Percentiles rank a stretch among this genome's conserved stretches.
Conservation (phyloP, 2,329 filamentous ascomycete species). For the Emmonsia crescens region DNA sequence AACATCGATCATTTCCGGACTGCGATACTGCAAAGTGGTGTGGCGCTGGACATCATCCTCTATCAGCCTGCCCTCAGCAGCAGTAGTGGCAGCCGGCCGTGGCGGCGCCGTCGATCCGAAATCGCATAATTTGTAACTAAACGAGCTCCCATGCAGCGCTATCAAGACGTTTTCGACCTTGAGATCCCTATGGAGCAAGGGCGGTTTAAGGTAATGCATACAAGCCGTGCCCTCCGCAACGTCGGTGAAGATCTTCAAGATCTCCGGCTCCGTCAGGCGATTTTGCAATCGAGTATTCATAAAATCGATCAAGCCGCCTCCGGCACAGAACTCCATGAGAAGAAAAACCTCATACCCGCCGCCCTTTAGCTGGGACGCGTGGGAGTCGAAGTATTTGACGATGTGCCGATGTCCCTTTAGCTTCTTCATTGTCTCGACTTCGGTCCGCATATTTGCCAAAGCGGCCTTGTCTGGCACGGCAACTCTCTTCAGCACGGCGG, state of each 20-base stretch:
- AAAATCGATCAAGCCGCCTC: constrained; percentile 94
- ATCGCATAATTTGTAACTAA: constrained; percentile 91
- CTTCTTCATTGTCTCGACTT: constrained; percentile 99
- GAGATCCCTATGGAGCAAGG: constrained; percentile 82
- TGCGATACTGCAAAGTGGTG: constrained; percentile 93
- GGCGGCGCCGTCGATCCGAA: constrained; percentile 88
- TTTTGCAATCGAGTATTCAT: constrained; percentile 98
- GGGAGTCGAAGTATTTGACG: constrained; percentile 96
- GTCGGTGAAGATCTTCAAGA: constrained; percentile 91
- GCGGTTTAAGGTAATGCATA: constrained; percentile 97
- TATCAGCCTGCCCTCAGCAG: constrained; percentile 79
- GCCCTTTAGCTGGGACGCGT: constrained; percentile 84
- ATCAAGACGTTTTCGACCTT: constrained; percentile 99
- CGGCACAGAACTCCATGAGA: constrained; percentile 95
- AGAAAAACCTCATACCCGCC: constrained; percentile 96
- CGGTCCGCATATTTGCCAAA: constrained; percentile 88
- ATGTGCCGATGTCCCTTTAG: constrained; percentile 93
- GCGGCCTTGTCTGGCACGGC: constrained; percentile 94
- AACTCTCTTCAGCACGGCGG: constrained; percentile 84
- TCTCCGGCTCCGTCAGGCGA: constrained; percentile 92
- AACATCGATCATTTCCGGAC: constrained; percentile 97
- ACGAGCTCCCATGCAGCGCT: constrained; percentile 52
- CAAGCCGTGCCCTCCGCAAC: constrained; percentile 92
- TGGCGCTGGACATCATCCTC: constrained; percentile 97
- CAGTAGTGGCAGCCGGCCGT: constrained; percentile 70